phyloP scores from a whole-genome alignment of 176 grass and related monocot species.

The Oryza meyeriana region DNA sequence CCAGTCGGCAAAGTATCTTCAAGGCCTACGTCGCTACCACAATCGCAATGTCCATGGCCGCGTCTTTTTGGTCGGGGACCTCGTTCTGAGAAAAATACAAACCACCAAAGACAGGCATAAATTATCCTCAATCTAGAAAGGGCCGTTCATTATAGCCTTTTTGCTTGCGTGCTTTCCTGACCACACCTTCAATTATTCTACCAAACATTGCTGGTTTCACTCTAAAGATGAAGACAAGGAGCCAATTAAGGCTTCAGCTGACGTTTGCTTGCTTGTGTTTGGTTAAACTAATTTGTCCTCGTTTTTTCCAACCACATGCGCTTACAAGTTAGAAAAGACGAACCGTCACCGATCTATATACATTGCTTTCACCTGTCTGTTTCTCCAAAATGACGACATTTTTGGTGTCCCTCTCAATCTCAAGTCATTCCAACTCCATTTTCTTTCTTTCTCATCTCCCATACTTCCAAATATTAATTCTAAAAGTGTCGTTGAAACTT shows the following conservation, averaged over 20 bases:
- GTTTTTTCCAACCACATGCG: not conserved
- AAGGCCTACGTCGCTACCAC: too few species aligned
- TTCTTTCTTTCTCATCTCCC: not conserved
- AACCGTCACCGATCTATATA: not conserved
- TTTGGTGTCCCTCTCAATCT: not conserved
- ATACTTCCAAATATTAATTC: not conserved
- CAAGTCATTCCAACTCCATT: not conserved
- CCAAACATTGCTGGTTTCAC: not conserved
- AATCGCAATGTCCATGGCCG: too few species aligned
- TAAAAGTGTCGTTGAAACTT: not conserved
- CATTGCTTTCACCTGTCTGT: not conserved
- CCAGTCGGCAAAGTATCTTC: too few species aligned
- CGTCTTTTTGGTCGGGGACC: too few species aligned
- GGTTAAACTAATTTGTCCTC: not conserved
- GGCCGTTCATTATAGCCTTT: too few species aligned
- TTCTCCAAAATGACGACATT: slow-evolving; percentile 2
- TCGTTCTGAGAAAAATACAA: too few species aligned
- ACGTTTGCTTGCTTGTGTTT: not conserved
- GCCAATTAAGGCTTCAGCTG: not conserved
- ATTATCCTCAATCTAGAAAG: too few species aligned
- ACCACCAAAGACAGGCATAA: too few species aligned
- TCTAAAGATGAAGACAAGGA: not conserved
- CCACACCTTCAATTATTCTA: not conserved
- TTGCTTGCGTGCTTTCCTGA: not conserved
- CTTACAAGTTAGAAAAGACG: not conserved